Evolutionary conservation across 495 filamentous ascomycete genomes (phyloP), one percentile per base, ranked within the genome.

Genomic region (Cercophora samala): DNA sequence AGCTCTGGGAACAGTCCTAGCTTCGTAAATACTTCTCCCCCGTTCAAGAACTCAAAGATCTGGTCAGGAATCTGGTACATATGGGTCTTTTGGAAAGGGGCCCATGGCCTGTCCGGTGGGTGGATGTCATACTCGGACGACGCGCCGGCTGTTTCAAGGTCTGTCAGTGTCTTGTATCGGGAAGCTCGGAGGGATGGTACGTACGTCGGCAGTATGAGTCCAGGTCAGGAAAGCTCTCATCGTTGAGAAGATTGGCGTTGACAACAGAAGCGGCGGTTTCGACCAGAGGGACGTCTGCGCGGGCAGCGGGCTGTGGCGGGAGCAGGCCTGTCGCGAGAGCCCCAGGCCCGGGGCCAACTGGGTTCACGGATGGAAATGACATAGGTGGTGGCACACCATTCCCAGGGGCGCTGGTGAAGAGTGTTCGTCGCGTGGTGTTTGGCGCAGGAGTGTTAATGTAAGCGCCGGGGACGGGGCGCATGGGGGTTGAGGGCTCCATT

Each of bases 1-100:
- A 99, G 77, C 75, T 93, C 90, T 22, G 95, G 91, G 76, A 99
- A 97, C 52, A 98, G 78, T 22, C 95, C 95, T 89, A 98, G 96
- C 73, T 84, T 86, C 13, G 94, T 95, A 24, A 88, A 88, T 2
- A 96, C 86, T 68, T 93, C 86, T 58, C 90, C 90, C 22, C 84
- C 80, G 75, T 99, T 96, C 75, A 93, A 91, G 71, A 96, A 93
- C 65, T 92, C 89, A 72, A 97, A 93, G 37, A 98, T 89, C 66
- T 84, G 83, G 68, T 97, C 91, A 46, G 95, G 95, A 25, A 98
- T 93, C 63, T 89, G 87, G 78, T 97, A 91, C 75, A 87, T 90
- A 68, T 88, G 87, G 15, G 87, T 82, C 74, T 89, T 90, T 65
- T 97, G 90, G 73, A 97, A 99, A 1, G 95, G 95, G 23, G 90